phyloP scores from a whole-genome alignment of 805 yeast genomes.

The Lipomyces chichibuensis region DNA sequence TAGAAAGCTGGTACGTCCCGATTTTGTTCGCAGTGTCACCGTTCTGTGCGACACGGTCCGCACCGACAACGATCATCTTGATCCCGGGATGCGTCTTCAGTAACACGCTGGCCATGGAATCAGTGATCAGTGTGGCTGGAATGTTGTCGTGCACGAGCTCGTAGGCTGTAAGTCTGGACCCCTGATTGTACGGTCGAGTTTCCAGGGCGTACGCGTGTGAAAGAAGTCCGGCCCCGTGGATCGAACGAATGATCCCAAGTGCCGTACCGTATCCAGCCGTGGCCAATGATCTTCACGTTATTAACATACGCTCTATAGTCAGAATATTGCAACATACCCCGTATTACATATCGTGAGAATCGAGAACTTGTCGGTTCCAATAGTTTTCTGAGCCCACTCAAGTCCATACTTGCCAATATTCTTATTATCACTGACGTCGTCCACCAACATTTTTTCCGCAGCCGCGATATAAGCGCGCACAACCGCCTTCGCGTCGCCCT shows the following conservation, averaged over 20 bases:
- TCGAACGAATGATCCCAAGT: conserved; percentile 82
- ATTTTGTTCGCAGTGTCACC: conserved; percentile 98
- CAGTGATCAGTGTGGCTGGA: conserved; percentile 87
- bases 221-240: conserved; percentile 56
- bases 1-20: conserved; percentile 88
- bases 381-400: conserved; percentile 56
- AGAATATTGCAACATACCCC: conserved; percentile 50
- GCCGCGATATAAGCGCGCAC: conserved; percentile 43
- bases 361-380: conserved; percentile 65
- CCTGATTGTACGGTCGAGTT: conserved; percentile 96
- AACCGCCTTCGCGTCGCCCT: conserved; percentile 42
- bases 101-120: conserved; percentile 85
- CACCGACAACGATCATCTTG: conserved; percentile 88
- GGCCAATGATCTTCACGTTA: conserved; percentile 62
- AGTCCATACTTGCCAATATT: conserved; percentile 82
- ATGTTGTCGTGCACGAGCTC: conserved; percentile 83
- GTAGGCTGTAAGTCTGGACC: conserved; percentile 88
- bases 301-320: neutral
- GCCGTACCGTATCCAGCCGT: conserved; percentile 99
- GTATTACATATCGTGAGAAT: conserved; percentile 94
- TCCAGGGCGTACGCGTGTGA: conserved; percentile 77
- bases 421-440: conserved; percentile 76
- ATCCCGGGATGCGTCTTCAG: conserved; percentile 66
- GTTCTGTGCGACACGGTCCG: conserved; percentile 88
- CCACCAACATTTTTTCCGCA: conserved; percentile 60